Evolutionary conservation across 2,329 filamentous ascomycete species (phyloP).

Genomic region (Thermothelomyces thermophilus): DNA sequence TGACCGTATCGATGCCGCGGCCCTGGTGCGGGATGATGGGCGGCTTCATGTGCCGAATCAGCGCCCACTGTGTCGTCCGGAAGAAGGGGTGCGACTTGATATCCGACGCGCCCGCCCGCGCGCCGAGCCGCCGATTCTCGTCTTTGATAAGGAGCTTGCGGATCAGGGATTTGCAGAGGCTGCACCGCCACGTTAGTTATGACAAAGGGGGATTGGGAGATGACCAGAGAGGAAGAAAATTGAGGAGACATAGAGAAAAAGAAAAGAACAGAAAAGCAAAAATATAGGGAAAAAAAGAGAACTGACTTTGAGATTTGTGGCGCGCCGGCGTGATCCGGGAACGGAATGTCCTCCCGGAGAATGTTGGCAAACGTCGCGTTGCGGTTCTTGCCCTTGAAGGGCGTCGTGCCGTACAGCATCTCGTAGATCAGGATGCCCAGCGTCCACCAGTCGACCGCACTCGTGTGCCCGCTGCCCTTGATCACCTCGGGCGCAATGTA

Average conservation of each 20-base stretch:
- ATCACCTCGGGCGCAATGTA: slow-evolving; percentile 99
- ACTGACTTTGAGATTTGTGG: slow-evolving; percentile 89
- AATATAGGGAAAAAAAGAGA: neutral
- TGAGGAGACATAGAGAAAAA: no score
- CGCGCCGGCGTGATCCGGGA: slow-evolving; percentile 78
- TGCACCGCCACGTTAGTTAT: slow-evolving; percentile 33
- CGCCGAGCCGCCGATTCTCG: slow-evolving; percentile 85
- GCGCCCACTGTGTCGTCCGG: slow-evolving; percentile 89
- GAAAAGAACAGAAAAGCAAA: no score
- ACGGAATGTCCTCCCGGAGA: slow-evolving; percentile 87
- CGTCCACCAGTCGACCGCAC: slow-evolving; percentile 99
- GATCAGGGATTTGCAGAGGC: slow-evolving; percentile 93
- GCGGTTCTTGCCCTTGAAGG: slow-evolving; percentile 98
- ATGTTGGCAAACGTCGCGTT: slow-evolving; percentile 99
- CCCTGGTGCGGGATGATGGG: slow-evolving; percentile 92
- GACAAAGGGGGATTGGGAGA: neutral
- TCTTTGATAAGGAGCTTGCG: slow-evolving; percentile 97
- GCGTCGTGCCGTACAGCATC: slow-evolving; percentile 97
- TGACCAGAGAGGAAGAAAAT: no score
- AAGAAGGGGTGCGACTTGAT: slow-evolving; percentile 97
- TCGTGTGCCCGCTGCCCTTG: slow-evolving; percentile 96
- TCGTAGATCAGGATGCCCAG: slow-evolving; percentile 95
- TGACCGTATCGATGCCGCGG: slow-evolving; percentile 85
- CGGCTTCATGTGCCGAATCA: slow-evolving; percentile 95
- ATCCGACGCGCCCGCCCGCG: slow-evolving; percentile 89